Percentiles rank a stretch among this genome's conserved stretches.
Evolutionary conservation across 352 stramenopile species (phyloP).

Genomic region (Globisporangium echinulatum): DNA sequence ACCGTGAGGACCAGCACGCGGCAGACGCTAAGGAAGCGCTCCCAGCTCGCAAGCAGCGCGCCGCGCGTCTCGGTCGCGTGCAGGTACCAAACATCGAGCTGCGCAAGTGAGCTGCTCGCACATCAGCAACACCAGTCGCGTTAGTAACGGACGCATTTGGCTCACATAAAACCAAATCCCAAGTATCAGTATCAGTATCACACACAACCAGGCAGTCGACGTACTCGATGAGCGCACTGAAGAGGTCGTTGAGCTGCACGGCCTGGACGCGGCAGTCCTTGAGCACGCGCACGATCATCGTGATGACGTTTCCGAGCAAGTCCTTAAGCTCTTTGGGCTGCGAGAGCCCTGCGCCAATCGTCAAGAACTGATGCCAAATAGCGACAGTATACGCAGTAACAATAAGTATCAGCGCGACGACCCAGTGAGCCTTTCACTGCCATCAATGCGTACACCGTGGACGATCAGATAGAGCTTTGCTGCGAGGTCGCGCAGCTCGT

Average conservation of each 20-base stretch:
- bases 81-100: constrained; percentile 73
- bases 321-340: constrained; percentile 75
- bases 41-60: constrained; percentile 57
- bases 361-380: constrained; percentile 27
- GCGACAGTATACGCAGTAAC: too few relatives aligned
- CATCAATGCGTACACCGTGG: constrained; percentile 27
- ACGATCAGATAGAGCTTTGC: constrained; percentile 60
- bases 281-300: constrained; percentile 49
- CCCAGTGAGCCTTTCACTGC: neutral
- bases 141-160: too few relatives aligned
- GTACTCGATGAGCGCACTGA: constrained; percentile 61
- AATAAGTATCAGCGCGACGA: too few relatives aligned
- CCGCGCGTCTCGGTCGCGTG: constrained; percentile 51
- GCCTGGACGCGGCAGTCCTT: constrained; percentile 44
- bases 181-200: too few relatives aligned
- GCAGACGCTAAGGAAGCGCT: constrained; percentile 64
- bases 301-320: constrained; percentile 53
- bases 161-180: neutral
- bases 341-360: constrained; percentile 66
- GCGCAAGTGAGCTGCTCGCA: constrained; percentile 28
- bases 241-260: constrained; percentile 44
- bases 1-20: constrained; percentile 40
- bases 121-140: too few relatives aligned
- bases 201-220: neutral
- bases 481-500: constrained; percentile 22